Base-by-base conservation (phyloP, 805 yeast genomes). In the Starmerella stellata region DNA sequence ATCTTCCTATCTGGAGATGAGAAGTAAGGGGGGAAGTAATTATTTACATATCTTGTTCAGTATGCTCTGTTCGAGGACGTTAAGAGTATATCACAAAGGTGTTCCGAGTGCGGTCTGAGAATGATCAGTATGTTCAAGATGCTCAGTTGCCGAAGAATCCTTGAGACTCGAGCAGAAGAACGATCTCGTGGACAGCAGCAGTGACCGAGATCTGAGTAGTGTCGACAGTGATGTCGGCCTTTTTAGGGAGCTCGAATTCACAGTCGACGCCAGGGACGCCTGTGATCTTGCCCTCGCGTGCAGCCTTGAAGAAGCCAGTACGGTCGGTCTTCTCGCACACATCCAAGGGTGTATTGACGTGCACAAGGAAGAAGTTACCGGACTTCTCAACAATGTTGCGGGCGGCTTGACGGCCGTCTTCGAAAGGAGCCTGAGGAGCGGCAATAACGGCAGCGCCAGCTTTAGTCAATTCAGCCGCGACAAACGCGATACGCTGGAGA, bases 381-480 rank as follows among this genome's bases (percentile, higher is more conserved):
- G 64, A 56, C 56, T 64, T 64, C 47, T 68, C 63, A 25, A 69
- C 60, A 20, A 58, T 52, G 41, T 61, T 60, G 43, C 63, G 63
- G 23, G 69, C 67, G 14, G 45, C 43, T n/a, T 57, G 52, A 31
- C 71, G 59, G 43, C 66, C 64, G 33, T 57, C 58, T 30, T 60
- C 59, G 27, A 62, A 61, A 9, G 68, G 63, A 21, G 74, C 69
- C 41, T 62, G 57, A 38, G 74, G 68, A 14, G 76, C 71, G 36
- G 78, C 69, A 47, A 85, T 78, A 31, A 87, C 87, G 50, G 93
- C 96, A 8, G 93, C 65, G 41, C 95, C 95, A n/a, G 95, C 72
- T 56, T 80, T 74, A 32, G 78, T 77, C 49, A 82, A 65, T 61
- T 83, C 87, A 41, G 74, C 68, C 34, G 79, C 69, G 42, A 79